Percentiles rank a stretch among this genome's conserved stretches.
Conservation (phyloP, 352 stramenopile genomes). For the Albugo laibachii region DNA sequence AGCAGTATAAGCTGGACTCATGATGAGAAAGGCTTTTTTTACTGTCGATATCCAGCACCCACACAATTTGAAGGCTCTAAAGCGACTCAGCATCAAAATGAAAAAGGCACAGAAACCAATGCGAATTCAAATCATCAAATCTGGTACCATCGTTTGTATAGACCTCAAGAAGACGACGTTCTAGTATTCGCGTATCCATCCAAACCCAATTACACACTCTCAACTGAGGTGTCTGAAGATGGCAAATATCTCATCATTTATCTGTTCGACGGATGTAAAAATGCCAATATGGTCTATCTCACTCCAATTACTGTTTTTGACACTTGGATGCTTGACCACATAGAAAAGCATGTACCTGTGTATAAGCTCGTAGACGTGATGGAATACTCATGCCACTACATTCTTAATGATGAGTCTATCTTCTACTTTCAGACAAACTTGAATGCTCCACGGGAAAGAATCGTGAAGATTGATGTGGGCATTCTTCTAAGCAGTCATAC, state of each 20-base stretch:
- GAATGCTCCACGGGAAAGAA: constrained; percentile 55
- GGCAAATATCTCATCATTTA: constrained; percentile 56
- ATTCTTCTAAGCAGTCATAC: background rate
- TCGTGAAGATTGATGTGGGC: constrained; percentile 30
- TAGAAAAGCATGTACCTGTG: constrained; percentile 13
- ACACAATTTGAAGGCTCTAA: constrained; percentile 14
- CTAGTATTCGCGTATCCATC: constrained; percentile 57
- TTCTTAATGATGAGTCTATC: constrained; percentile 69
- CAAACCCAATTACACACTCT: constrained; percentile 52
- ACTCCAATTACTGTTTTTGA: constrained; percentile 32
- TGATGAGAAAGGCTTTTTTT: constrained; percentile 75
- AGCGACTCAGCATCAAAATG: constrained; percentile 14
- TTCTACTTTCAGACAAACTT: constrained; percentile 81
- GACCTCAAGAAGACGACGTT: constrained; percentile 41
- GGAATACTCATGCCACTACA: constrained; percentile 65
- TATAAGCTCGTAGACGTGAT: constrained; percentile 78
- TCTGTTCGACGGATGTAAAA: constrained; percentile 74
- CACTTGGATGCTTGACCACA: constrained; percentile 16
- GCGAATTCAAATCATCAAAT: constrained; percentile 60
- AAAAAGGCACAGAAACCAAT: constrained; percentile 52
- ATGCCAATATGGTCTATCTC: constrained; percentile 75
- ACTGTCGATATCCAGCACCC: constrained; percentile 55
- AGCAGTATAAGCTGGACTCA: constrained; percentile 61
- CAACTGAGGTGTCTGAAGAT: constrained; percentile 49
- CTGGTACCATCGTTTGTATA: constrained; percentile 63